A percentile compares a stretch with the other conserved stretches of the same genome.
These are phyloP conservation scores for Agrocybe pediades DNA, from an alignment of 768 basidiomycete species.

Conservation along the genomic window DNA sequence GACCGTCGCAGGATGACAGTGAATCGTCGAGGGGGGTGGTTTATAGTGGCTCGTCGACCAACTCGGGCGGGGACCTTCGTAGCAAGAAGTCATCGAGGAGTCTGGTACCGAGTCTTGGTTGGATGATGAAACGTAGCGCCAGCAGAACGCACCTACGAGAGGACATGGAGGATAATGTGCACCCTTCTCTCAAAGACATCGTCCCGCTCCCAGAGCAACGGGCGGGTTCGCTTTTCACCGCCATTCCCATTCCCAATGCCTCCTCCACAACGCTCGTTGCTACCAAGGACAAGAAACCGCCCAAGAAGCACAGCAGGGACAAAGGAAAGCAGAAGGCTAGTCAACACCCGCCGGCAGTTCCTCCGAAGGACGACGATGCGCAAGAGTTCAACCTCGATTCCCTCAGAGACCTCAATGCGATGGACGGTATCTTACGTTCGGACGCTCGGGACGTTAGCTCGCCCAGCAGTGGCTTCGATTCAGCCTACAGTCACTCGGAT, in stretches of 20 bases:
- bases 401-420: slow-evolving; percentile 56
- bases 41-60: slow-evolving; percentile 28
- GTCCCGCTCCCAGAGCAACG: slow-evolving; percentile 31
- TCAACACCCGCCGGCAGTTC: slow-evolving; percentile 29
- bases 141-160: slow-evolving; percentile 38
- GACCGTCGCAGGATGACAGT: slow-evolving; percentile 33
- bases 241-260: slow-evolving; percentile 12
- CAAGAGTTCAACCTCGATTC: slow-evolving; percentile 52
- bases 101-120: slow-evolving; percentile 37
- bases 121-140: slow-evolving; percentile 33
- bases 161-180: slow-evolving; percentile 31
- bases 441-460: slow-evolving; percentile 34
- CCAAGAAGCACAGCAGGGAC: slow-evolving; percentile 36
- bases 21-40: slow-evolving; percentile 23
- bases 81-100: slow-evolving; percentile 48
- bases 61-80: slow-evolving; percentile 38
- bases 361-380: slow-evolving; percentile 27
- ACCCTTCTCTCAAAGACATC: slow-evolving; percentile 37
- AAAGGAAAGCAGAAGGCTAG: slow-evolving; percentile 28
- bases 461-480: slow-evolving; percentile 45
- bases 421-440: slow-evolving; percentile 68
- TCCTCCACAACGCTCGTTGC: neutral
- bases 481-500: slow-evolving; percentile 32
- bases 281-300: slow-evolving; percentile 8
- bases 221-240: neutral